Conservation (phyloP, 2,329 filamentous ascomycete genomes). For the Beauveria sp. region DNA sequence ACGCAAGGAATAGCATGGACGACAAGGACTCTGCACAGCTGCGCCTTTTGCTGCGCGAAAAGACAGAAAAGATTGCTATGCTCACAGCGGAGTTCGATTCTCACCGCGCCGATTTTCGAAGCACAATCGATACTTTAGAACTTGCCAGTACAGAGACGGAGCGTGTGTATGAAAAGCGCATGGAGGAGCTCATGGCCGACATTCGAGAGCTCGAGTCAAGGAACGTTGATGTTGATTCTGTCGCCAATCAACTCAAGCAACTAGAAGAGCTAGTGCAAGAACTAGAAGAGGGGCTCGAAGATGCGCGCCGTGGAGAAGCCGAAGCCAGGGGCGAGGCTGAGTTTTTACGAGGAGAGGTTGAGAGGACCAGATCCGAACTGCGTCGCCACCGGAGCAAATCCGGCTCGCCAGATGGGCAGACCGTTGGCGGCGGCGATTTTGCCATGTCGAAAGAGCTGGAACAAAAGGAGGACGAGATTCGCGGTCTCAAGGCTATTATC, state of each 20-base stretch:
- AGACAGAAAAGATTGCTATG: slow-evolving; percentile 93
- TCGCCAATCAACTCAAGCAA: slow-evolving; percentile 87
- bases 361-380: slow-evolving; percentile 81
- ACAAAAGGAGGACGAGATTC: slow-evolving; percentile 90
- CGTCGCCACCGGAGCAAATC: slow-evolving; percentile 82
- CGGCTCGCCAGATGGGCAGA: slow-evolving; percentile 23
- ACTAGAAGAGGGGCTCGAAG: slow-evolving; percentile 91
- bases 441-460: slow-evolving; percentile 68
- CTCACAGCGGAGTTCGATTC: slow-evolving; percentile 91
- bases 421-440: slow-evolving; percentile 33
- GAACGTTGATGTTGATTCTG: slow-evolving; percentile 82
- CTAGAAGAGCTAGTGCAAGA: slow-evolving; percentile 94
- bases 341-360: slow-evolving; percentile 89
- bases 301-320: slow-evolving; percentile 86
- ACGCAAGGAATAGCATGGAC: slow-evolving; percentile 44
- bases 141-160: slow-evolving; percentile 93
- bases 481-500: slow-evolving; percentile 94
- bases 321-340: slow-evolving; percentile 95
- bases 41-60: slow-evolving; percentile 77
- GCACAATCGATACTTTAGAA: slow-evolving; percentile 93
- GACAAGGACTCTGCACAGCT: slow-evolving; percentile 71
- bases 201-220: slow-evolving; percentile 65
- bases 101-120: slow-evolving; percentile 90
- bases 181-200: slow-evolving; percentile 78
- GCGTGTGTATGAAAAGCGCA: slow-evolving; percentile 88